Evolutionary conservation across 2,329 filamentous ascomycete species (phyloP), one percentile per base, ranked within the genome.

Genomic region (Apiospora malaysiana): DNA sequence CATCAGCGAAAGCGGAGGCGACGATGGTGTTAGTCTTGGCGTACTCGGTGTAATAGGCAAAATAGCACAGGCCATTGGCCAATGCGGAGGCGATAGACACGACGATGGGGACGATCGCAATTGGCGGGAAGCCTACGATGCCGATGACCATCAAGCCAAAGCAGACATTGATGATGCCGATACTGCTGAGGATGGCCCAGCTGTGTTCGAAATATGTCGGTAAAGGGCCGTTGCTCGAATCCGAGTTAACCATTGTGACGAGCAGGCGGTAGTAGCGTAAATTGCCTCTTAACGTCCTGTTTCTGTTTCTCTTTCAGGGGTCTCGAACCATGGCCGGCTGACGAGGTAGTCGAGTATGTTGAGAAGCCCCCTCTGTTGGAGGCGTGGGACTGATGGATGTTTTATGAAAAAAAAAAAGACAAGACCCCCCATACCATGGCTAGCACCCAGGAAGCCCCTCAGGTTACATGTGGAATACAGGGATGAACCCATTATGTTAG

Each of bases 111-210:
- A 85, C 81, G 40, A 80, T 71, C 1, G 81, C 76, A 37, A 84
- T 78, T 4, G 78, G 79, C 0, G 81, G 81, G 46, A 82, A 78
- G n/a, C 76, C 77, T 9, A 81, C 83, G 71, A 85, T 83, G 10
- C 80, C 82, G 46, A 80, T 74, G 18, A 84, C 78, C 70, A 83
- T 75, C 32, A 81, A 70, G 2, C 82, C 81, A 56, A 84, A 81
- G 42, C 84, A 72, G 37, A 82, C 76, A 70, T 82, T 83, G 25
- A 78, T 75, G n/a, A 83, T 73, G 42, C 84, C 82, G 72, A 85
- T 81, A 66, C 81, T 82, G 75, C 82, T 85, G 70, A 86, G 79
- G 42, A 85, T 83, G 25, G 82, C 79, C 83, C 83, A 85, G 76
- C 82, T 82, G 70, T 81, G 76, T 75, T 85, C 83, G 70, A 81